Evolutionary conservation across 495 filamentous ascomycete genomes (phyloP), one percentile per base, ranked within the genome.

Genomic region (Trichoderma gamsii): DNA sequence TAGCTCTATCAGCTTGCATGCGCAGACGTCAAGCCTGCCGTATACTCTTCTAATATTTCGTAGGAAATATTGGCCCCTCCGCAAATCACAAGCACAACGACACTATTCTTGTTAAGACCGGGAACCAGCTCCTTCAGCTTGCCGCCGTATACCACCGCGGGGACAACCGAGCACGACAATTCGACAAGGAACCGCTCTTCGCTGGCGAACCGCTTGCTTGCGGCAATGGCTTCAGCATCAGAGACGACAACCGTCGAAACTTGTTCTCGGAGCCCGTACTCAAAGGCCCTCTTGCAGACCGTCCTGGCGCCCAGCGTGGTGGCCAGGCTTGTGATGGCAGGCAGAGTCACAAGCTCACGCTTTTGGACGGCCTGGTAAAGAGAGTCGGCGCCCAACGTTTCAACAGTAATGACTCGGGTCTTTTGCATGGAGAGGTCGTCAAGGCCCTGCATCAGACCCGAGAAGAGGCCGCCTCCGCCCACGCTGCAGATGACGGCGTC

Each of bases 381-480:
- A 8, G 85, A 89, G 21, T 92, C 88, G 4, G 94, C 92, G 13
- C 95, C 95, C 0, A 65, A 61, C 0, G 95, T 97, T 79, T 97
- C 95, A 66, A 96, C 77, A 13, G 90, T 93, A 29, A 97, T 73
- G 12, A 97, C 85, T 38, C 81, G 78, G 2, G 88, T 84, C 64
- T 73, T 68, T 2, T 27, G 23, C 71, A 73, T 70, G 65, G 56
- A 67, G 73, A 82, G 77, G 38, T 73, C 69, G 69, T 90, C 86
- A 11, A 97, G 74, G 11, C 92, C 93, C 75, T 87, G 79, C 74
- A 92, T 85, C 8, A 97, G 72, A 1, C 94, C 94, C 68, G 88
- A 89, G 44, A 97, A 81, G 52, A 99, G 78, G 0, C 95, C 95
- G 4, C 95, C 95, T 16, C 95, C 95, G 13, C 94, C 95, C 61